Percentiles rank a stretch among this genome's conserved stretches.
Conservation (phyloP, 805 yeast species). For the Ogataea chonburiensis region DNA sequence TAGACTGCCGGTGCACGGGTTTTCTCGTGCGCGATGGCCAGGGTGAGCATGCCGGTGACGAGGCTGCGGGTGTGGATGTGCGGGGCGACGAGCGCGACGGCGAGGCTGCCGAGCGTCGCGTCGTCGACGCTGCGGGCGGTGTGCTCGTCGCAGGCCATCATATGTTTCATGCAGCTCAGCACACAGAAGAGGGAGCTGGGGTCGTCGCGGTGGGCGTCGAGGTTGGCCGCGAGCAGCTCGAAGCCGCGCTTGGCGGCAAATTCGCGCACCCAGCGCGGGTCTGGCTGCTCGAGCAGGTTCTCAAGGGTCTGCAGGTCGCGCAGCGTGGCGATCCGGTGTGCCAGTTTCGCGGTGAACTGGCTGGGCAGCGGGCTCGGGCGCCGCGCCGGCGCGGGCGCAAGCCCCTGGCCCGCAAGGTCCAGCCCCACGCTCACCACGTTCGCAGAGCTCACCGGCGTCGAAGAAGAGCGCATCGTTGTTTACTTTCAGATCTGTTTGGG, state of each 20-base stretch:
- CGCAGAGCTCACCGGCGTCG: conserved; percentile 17
- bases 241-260: conserved; percentile 85
- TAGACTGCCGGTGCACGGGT: conserved; percentile 9
- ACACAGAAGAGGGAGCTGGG: conserved; percentile 70
- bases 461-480: not conserved
- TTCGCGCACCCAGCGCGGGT: conserved; percentile 64
- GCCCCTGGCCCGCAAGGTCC: conserved; percentile 32
- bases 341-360: conserved; percentile 39
- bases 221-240: conserved; percentile 55
- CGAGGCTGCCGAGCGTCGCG: conserved; percentile 61
- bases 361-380: conserved; percentile 2
- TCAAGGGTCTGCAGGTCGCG: conserved; percentile 38
- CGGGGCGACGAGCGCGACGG: conserved; percentile 63
- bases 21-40: conserved; percentile 36
- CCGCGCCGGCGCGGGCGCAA: conserved; percentile 3
- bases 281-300: conserved; percentile 15
- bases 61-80: conserved; percentile 71
- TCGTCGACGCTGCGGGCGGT: conserved; percentile 46
- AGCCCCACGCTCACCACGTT: conserved; percentile 32
- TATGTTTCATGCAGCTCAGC: conserved; percentile 73
- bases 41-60: conserved; percentile 73
- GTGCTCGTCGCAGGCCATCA: conserved; percentile 63
- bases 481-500: conserved; percentile 1
- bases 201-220: conserved; percentile 34
- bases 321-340: conserved; percentile 39